Evolutionary conservation across 23 red algal species (phyloP), one percentile per base, ranked within the genome.

Genomic region (Gracilaria vermiculophylla): DNA sequence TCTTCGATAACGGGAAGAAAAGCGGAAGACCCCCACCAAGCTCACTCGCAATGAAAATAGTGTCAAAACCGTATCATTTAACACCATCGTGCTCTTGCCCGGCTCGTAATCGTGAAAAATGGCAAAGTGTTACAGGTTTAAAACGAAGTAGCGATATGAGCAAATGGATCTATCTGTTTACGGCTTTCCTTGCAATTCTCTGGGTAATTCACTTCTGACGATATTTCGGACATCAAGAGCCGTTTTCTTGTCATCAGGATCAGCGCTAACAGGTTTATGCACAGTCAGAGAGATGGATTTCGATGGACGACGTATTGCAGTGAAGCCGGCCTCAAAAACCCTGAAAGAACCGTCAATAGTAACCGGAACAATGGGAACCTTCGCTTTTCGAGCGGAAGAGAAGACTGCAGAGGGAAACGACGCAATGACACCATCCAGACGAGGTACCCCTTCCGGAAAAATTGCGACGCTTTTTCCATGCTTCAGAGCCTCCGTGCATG

Each of bases 311-410:
- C 43, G 53, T 25, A 42, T 13, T 10, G 84, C 51, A 17, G 73
- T 34, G 23, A 43, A 15, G 24, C 53, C 69, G n/a, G 44, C 48
- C 3, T 37, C 84, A 66, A 76, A 72, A 7, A 86, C 10, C 35
- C 34, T 44, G 31, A 21, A 66, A 28, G 52, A 52, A 24, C 84
- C 84, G 64, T 76, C 19, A 10, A 88, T 76, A 47, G 84, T 77
- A 23, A 88, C 70, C 21, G 84, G 84, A 64, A 88, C 51, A 62
- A 88, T 60, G 19, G 84, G 72, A 55, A 69, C 72, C 0, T 45
- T 20, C 1, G 69, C 3, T 37, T 88, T 76, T 42, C 53, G 66
- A 60, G 84, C 84, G 33, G 69, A 35, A 0, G 47, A 73, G 52
- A 88, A 88, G 57, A 69, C 14, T n/a, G 69, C 36, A 29, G 69